phyloP scores from a whole-genome alignment of 2,329 filamentous ascomycete species.

The Penicillium brevicompactum region DNA sequence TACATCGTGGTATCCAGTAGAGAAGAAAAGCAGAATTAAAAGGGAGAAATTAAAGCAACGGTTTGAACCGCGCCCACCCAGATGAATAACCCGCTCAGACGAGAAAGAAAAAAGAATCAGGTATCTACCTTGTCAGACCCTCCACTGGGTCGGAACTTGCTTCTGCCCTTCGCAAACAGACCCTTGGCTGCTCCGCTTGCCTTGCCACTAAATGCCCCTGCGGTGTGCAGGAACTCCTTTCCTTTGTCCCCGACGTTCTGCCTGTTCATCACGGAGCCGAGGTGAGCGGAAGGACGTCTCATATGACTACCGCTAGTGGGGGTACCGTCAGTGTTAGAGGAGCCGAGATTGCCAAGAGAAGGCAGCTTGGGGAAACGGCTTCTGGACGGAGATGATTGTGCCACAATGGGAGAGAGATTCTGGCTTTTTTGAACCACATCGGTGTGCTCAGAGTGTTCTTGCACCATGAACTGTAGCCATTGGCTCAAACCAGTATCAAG shows the following conservation, averaged over 20 bases:
- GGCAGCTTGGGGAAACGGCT: conserved; percentile 47
- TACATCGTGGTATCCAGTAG: conserved; percentile 35
- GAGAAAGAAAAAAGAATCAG: conserved; percentile 21
- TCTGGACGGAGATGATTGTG: conserved; percentile 34
- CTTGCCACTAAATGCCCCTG: conserved; percentile 70
- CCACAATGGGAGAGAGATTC: conserved; percentile 31
- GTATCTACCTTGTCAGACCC: conserved; percentile 79
- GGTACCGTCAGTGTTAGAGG: conserved; percentile 31
- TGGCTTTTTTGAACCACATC: conserved; percentile 44
- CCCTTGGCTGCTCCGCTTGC: conserved; percentile 84
- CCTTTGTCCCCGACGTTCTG: conserved; percentile 76
- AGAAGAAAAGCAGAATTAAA: conserved; percentile 18
- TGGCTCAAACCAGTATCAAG: conserved; percentile 73
- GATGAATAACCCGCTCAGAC: conserved; percentile 8
- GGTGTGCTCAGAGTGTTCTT: conserved; percentile 56
- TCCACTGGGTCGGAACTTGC: conserved; percentile 69
- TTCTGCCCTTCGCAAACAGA: conserved; percentile 86
- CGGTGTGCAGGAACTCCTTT: conserved; percentile 84
- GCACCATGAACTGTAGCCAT: conserved; percentile 57
- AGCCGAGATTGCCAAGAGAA: conserved; percentile 32
- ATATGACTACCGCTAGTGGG: conserved; percentile 37
- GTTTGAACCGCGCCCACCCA: conserved; percentile 13
- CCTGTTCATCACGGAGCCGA: conserved; percentile 50
- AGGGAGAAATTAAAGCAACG: conserved; percentile 16
- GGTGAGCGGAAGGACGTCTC: conserved; percentile 39